These are phyloP conservation scores for Cocos nucifera DNA, from an alignment of 176 grass and related monocot genomes.

Conservation along the genomic window DNA sequence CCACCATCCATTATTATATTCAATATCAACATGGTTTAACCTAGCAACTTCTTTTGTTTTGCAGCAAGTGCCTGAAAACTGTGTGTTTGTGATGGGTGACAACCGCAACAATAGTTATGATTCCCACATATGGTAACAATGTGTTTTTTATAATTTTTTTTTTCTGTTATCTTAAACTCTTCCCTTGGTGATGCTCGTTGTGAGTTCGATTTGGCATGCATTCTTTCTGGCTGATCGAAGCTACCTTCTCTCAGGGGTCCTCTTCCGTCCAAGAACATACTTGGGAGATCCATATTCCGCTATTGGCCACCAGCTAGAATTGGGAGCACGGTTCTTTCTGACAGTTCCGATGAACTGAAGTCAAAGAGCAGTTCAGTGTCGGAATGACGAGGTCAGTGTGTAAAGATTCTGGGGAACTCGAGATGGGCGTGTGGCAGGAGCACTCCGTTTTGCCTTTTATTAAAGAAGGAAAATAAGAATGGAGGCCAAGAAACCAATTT, in stretches of 20 bases:
- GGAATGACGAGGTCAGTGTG: too few species aligned
- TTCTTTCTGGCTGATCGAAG: background rate
- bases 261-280: slow-evolving; percentile 70
- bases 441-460: too few species aligned
- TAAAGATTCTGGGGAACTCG: too few species aligned
- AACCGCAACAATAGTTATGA: slow-evolving; percentile 98
- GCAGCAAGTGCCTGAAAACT: slow-evolving; percentile 88
- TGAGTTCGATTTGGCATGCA: background rate
- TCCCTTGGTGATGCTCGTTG: background rate
- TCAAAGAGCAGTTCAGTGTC: too few species aligned
- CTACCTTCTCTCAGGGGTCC: slow-evolving; percentile 43
- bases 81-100: slow-evolving; percentile 92
- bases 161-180: background rate
- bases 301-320: slow-evolving; percentile 77
- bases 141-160: background rate
- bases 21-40: background rate
- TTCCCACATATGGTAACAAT: slow-evolving; percentile 83
- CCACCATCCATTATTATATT: too few species aligned
- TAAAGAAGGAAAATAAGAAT: too few species aligned
- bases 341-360: slow-evolving; percentile 8
- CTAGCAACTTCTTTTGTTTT: slow-evolving; percentile 3
- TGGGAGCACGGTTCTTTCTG: slow-evolving; percentile 41
- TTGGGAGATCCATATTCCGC: slow-evolving; percentile 73
- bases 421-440: too few species aligned
- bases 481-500: too few species aligned